Conservation (phyloP, 2,329 filamentous ascomycete species). For the Penicillium verrucosum region DNA sequence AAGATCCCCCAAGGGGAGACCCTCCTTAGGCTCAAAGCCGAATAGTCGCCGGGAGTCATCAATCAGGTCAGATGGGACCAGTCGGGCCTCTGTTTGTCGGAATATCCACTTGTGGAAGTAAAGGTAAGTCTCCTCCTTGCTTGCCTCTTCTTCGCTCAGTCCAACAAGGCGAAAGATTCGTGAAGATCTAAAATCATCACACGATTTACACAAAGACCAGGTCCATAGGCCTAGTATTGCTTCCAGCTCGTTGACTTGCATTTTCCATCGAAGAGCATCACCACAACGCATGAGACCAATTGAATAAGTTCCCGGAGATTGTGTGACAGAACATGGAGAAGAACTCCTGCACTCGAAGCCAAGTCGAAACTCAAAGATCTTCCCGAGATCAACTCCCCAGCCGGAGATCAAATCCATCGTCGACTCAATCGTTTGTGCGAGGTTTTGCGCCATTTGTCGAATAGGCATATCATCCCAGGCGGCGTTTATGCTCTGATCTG, state of each 20-base stretch:
- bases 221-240: constrained; percentile 34
- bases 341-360: constrained; percentile 14
- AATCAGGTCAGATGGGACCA: too few species aligned
- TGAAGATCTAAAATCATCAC: too few species aligned
- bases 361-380: constrained; percentile 19
- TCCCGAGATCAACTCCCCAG: constrained; percentile 17
- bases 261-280: constrained; percentile 26
- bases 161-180: too few species aligned
- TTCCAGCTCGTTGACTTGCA: constrained; percentile 28
- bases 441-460: constrained; percentile 19
- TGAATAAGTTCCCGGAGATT: constrained; percentile 11
- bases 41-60: too few species aligned
- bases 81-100: too few species aligned
- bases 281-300: constrained; percentile 19
- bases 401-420: constrained; percentile 30
- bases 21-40: too few species aligned
- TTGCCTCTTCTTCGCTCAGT: too few species aligned
- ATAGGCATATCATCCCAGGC: constrained; percentile 31
- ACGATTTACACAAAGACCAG: constrained; percentile 11
- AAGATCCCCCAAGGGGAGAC: too few species aligned
- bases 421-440: constrained; percentile 25
- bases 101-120: too few species aligned
- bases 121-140: too few species aligned
- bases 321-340: background rate
- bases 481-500: background rate